A percentile compares a stretch with the other conserved stretches of the same genome.
Conservation (phyloP, 2,329 filamentous ascomycete genomes). For the Fusarium burgessii region DNA sequence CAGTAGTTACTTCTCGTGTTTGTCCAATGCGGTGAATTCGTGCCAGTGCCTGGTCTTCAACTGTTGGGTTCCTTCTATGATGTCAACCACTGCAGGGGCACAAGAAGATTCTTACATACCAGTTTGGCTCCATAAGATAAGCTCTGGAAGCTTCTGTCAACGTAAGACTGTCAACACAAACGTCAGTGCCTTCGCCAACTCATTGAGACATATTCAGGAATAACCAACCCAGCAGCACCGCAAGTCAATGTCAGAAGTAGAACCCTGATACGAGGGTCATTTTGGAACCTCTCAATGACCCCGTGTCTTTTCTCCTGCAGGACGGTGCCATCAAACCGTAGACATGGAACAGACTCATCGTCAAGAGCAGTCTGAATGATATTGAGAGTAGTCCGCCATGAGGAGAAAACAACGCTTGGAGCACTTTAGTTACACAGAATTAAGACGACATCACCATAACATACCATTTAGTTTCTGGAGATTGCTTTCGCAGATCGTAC, state of each 20-base stretch:
- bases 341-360: too few species aligned
- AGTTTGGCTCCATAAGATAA: conserved; percentile 65
- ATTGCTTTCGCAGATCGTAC: too few species aligned
- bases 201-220: too few species aligned
- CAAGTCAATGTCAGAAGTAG: conserved; percentile 64
- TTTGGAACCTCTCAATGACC: conserved; percentile 56
- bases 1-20: conserved; percentile 53
- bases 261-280: conserved; percentile 53
- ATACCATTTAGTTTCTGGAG: too few species aligned
- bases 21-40: conserved; percentile 56
- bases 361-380: too few species aligned
- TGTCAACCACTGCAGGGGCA: too few species aligned
- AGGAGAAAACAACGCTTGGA: too few species aligned
- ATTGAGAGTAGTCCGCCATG: too few species aligned
- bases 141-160: conserved; percentile 62
- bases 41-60: conserved; percentile 60
- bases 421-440: too few species aligned
- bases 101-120: too few species aligned
- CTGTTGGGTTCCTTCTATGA: conserved; percentile 55
- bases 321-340: conserved; percentile 65
- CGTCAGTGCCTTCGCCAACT: conserved; percentile 41
- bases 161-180: conserved; percentile 56
- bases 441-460: too few species aligned
- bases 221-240: conserved; percentile 64
- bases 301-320: too few species aligned